phyloP scores from a whole-genome alignment of 805 yeast species.

The Nadsonia fulvescens region DNA sequence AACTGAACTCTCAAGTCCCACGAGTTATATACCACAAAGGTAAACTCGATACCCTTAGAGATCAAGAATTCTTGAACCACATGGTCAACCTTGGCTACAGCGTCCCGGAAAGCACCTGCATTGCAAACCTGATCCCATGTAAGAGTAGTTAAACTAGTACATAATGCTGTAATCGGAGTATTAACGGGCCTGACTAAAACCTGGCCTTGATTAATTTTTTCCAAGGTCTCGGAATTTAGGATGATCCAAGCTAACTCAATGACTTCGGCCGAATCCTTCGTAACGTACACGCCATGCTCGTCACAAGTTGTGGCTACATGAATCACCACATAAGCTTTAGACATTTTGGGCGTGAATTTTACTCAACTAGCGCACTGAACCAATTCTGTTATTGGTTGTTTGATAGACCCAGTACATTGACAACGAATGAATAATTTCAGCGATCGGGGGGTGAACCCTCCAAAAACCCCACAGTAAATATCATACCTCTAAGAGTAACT shows the following conservation, averaged over 20 bases:
- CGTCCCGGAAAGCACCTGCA: conserved; percentile 45
- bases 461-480: too few relatives aligned
- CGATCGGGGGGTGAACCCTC: too few relatives aligned
- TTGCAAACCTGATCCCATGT: conserved; percentile 43
- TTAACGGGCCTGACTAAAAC: conserved; percentile 40
- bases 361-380: too few relatives aligned
- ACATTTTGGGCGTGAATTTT: too few relatives aligned
- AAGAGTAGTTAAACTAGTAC: conserved; percentile 28
- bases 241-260: conserved; percentile 52
- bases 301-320: conserved; percentile 51
- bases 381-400: too few relatives aligned
- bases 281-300: conserved; percentile 36
- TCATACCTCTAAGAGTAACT: too few relatives aligned
- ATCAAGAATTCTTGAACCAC: conserved; percentile 24
- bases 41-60: conserved; percentile 30
- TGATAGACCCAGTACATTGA: too few relatives aligned
- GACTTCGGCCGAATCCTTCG: conserved; percentile 52
- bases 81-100: conserved; percentile 35
- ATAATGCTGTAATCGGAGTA: conserved; percentile 42
- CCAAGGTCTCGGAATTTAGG: conserved; percentile 34
- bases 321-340: conserved; percentile 45
- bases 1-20: conserved; percentile 64
- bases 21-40: conserved; percentile 47
- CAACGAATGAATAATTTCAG: too few relatives aligned
- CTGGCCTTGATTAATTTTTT: conserved; percentile 24